Base-by-base conservation (phyloP, 2,329 filamentous ascomycete genomes). In the Fonsecaea erecta region DNA sequence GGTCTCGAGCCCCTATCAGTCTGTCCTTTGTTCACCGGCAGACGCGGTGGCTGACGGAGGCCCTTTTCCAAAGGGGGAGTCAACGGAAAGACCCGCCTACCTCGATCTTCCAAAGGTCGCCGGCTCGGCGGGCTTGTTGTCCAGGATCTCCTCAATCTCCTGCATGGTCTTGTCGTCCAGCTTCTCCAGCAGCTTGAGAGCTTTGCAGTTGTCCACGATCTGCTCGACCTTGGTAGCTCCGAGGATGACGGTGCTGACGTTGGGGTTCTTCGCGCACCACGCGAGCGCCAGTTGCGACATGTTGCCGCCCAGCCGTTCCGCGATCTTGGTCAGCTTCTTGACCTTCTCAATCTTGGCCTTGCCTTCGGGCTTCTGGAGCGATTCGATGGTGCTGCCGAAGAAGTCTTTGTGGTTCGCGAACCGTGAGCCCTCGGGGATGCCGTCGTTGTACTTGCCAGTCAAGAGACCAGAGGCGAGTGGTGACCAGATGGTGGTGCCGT, bases 401-500 rank as follows among this genome's bases (percentile, higher is more conserved):
- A 83, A 80, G 66, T 88, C 82, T 58, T 84, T 79, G 48, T 81
- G 81, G 71, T 82, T 81, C 12, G 83, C 82, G 64, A 88, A 80
- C 21, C 88, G 81, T 5, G 84, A 86, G 69, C 83, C 83, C 12
- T 83, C 77, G 3, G 86, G 86, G 34, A 88, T 84, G 34, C 84
- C 84, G 70, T 88, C 78, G 74, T 86, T 87, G 77, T 90, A 90
- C 76, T 90, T 90, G 53, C 88, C 88, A 0, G 86, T 86, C 67
- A 90, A 77, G 65, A 90, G 81, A 21, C 88, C 88, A 57, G 79
- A 78, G 68, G 83, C 82, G 18, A 90, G 77, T 1, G 88, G 88
- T 2, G 83, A 86, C 77, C 84, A 90, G 64, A 85, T 83, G 12
- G 88, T 90, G 43, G 89, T 78, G 2, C 88, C 88, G 1, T 87